phyloP scores from a whole-genome alignment of 495 filamentous ascomycete genomes.

The Aspergillus taichungensis region DNA sequence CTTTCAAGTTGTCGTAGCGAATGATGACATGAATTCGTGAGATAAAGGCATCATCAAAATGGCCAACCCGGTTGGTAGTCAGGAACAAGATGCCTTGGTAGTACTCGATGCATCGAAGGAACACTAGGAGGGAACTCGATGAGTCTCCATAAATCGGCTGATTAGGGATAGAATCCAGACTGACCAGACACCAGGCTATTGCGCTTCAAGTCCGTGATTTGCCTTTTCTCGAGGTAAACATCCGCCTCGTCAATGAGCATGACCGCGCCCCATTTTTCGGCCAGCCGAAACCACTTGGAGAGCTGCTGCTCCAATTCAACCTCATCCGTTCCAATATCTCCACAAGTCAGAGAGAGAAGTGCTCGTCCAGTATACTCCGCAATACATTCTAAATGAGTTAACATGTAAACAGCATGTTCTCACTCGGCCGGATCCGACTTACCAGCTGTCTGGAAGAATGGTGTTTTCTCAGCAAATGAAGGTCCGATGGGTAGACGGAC shows the following conservation, averaged over 20 bases:
- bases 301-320: constrained; percentile 8
- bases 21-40: constrained; percentile 39
- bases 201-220: constrained; percentile 37
- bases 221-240: constrained; percentile 14
- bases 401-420: constrained; percentile 5
- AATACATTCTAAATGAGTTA: constrained; percentile 3
- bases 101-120: constrained; percentile 46
- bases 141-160: too few species aligned
- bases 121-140: constrained; percentile 16
- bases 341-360: constrained; percentile 6
- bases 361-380: constrained; percentile 8
- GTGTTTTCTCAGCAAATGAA: too few species aligned
- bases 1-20: background rate
- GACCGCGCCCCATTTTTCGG: constrained; percentile 13
- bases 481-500: too few species aligned
- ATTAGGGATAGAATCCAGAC: background rate
- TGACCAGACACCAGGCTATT: constrained; percentile 44
- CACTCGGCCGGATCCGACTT: too few species aligned
- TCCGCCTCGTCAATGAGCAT: constrained; percentile 22
- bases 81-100: constrained; percentile 31
- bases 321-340: constrained; percentile 8
- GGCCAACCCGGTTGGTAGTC: constrained; percentile 15
- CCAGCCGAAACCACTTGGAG: constrained; percentile 2
- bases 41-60: constrained; percentile 37
- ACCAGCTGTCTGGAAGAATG: too few species aligned